phyloP scores from a whole-genome alignment of 108 stramenopile genomes.

The Nitzschia inconspicua region DNA sequence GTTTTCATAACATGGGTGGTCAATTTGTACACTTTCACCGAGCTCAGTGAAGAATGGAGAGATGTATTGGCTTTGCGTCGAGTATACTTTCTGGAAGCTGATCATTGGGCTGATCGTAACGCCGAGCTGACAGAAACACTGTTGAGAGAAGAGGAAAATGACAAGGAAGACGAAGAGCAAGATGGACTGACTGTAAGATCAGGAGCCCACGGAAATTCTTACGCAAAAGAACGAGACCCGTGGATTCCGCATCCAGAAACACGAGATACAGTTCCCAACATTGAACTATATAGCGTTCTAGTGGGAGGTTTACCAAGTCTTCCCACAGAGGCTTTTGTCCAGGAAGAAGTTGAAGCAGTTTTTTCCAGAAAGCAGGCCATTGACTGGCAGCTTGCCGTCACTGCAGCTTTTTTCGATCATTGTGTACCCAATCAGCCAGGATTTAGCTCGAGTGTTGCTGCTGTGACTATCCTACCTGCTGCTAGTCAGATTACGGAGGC shows the following conservation, averaged over 20 bases:
- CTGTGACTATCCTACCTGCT: constrained; percentile 80
- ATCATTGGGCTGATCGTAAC: constrained; percentile 66
- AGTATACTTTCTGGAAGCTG: constrained; percentile 80
- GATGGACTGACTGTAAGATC: no score
- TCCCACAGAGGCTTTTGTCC: constrained; percentile 37
- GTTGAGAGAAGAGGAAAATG: constrained; percentile 23
- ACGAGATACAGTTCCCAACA: constrained; percentile 76
- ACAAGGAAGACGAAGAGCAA: constrained; percentile 9
- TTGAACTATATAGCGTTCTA: constrained; percentile 77
- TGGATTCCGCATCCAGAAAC: constrained; percentile 86
- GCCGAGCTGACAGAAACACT: constrained; percentile 56
- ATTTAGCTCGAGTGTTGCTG: constrained; percentile 79
- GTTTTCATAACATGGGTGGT: constrained; percentile 62
- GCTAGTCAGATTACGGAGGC: constrained; percentile 63
- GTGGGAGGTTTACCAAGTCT: constrained; percentile 79
- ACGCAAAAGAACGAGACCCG: constrained; percentile 46
- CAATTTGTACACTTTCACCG: constrained; percentile 38
- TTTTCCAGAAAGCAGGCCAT: constrained; percentile 36
- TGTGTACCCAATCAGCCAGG: constrained; percentile 86
- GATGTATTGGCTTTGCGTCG: constrained; percentile 72
- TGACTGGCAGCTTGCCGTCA: constrained; percentile 84
- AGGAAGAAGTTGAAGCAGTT: constrained; percentile 35
- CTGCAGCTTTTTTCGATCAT: constrained; percentile 79
- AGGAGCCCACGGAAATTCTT: background rate
- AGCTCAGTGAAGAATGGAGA: constrained; percentile 62